Conservation (phyloP, 805 yeast species). For the Suhomyces sp. region DNA sequence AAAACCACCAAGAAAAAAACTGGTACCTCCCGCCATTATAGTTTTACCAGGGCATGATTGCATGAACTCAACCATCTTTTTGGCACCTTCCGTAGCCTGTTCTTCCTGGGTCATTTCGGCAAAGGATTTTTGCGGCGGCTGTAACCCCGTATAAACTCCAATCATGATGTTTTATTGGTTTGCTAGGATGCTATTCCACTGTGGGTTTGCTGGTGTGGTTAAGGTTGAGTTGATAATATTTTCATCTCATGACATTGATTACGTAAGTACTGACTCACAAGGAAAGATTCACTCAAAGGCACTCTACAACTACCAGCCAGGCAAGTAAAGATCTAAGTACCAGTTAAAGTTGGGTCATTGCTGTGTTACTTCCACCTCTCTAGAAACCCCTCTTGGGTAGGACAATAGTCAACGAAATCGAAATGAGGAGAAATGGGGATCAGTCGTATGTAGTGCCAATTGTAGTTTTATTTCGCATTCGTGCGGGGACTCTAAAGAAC, state of each 20-base stretch:
- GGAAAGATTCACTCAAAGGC: background rate
- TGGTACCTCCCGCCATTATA: conserved; percentile 86
- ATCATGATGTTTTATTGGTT: conserved; percentile 24
- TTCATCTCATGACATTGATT: background rate
- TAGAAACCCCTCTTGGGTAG: background rate
- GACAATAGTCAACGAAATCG: background rate
- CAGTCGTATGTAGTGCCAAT: background rate
- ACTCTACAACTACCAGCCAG: background rate
- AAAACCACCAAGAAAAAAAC: conserved; percentile 92
- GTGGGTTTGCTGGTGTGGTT: background rate
- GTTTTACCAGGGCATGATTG: conserved; percentile 95
- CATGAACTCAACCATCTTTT: conserved; percentile 78
- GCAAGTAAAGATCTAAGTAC: background rate
- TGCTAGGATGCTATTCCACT: background rate
- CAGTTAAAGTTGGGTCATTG: background rate
- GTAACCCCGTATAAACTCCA: conserved; percentile 39
- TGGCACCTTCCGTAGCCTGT: conserved; percentile 89
- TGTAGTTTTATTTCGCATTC: background rate
- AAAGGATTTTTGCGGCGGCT: conserved; percentile 44
- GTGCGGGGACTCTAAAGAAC: background rate
- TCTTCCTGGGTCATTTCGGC: conserved; percentile 84
- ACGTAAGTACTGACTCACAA: background rate
- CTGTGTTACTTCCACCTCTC: background rate
- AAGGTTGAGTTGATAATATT: background rate
- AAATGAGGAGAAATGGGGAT: background rate